Evolutionary conservation across 1,284 basidiomycete genomes (phyloP).

Genomic region (Gymnopus androsaceus): DNA sequence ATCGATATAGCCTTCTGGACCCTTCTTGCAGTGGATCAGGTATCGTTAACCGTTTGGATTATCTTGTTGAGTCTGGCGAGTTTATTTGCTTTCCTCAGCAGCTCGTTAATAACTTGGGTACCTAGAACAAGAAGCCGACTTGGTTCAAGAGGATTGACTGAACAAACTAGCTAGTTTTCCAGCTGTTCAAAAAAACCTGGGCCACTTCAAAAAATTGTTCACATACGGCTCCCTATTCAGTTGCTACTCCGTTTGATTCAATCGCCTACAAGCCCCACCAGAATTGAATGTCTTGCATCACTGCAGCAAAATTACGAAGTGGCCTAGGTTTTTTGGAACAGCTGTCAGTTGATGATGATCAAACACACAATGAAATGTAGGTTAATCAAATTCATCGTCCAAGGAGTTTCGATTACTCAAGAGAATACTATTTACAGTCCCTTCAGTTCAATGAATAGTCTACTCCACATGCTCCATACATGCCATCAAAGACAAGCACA

Average conservation of each 20-base stretch:
- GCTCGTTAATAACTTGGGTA: not conserved
- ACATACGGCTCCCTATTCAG: no score
- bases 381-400: constrained; percentile 10
- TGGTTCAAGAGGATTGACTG: constrained; percentile 60
- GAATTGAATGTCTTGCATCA: no score
- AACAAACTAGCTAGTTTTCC: constrained; percentile 82
- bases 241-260: no score
- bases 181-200: no score
- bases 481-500: constrained; percentile 85
- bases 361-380: constrained; percentile 93
- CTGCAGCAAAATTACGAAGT: no score
- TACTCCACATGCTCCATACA: constrained; percentile 98
- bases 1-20: constrained; percentile 70
- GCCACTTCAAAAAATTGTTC: no score
- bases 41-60: constrained; percentile 87
- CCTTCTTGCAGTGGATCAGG: constrained; percentile 94
- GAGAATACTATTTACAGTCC: constrained; percentile 43
- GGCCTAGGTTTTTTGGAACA: no score
- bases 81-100: constrained; percentile 3
- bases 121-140: constrained; percentile 49
- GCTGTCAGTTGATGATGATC: constrained; percentile 94
- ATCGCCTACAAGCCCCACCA: no score
- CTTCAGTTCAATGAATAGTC: constrained; percentile 77
- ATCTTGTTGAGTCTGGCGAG: constrained; percentile 72
- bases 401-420: constrained; percentile 12